phyloP scores from a whole-genome alignment of 768 basidiomycete genomes.

The Tylopilus intermedius region DNA sequence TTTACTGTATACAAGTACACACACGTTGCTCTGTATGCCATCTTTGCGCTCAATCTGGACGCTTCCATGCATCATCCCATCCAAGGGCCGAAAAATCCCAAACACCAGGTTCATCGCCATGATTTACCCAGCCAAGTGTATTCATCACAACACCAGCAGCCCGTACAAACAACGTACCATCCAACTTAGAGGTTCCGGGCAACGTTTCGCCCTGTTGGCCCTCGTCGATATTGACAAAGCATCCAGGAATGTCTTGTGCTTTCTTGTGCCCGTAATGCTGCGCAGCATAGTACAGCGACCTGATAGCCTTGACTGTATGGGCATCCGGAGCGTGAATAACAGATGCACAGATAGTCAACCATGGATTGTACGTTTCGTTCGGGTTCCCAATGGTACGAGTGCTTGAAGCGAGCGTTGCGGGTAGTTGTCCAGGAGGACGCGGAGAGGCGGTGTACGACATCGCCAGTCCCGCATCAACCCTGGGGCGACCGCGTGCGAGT shows the following conservation, averaged over 20 bases:
- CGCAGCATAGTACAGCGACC: conserved; percentile 43
- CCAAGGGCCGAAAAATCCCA: conserved; percentile 59
- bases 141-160: conserved; percentile 55
- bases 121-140: conserved; percentile 49
- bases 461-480: conserved; percentile 42
- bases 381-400: conserved; percentile 34
- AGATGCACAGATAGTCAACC: conserved; percentile 45
- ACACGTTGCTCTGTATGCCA: neutral
- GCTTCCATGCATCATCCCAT: conserved; percentile 58
- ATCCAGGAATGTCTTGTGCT: conserved; percentile 39
- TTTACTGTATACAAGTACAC: conserved; percentile 7
- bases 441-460: conserved; percentile 44
- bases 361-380: conserved; percentile 42
- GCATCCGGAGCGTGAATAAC: conserved; percentile 48
- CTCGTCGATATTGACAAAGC: conserved; percentile 30
- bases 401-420: conserved; percentile 1
- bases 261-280: conserved; percentile 42
- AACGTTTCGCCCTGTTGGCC: conserved; percentile 40
- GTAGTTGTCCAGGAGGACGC: conserved; percentile 31
- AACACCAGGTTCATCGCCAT: conserved; percentile 43
- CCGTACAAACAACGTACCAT: conserved; percentile 55
- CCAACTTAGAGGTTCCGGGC: conserved; percentile 38
- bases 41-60: conserved; percentile 18
- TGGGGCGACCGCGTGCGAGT: conserved; percentile 48
- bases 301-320: conserved; percentile 47